phyloP scores from a whole-genome alignment of 768 basidiomycete species.

The Omphalotus guepiniiformis region DNA sequence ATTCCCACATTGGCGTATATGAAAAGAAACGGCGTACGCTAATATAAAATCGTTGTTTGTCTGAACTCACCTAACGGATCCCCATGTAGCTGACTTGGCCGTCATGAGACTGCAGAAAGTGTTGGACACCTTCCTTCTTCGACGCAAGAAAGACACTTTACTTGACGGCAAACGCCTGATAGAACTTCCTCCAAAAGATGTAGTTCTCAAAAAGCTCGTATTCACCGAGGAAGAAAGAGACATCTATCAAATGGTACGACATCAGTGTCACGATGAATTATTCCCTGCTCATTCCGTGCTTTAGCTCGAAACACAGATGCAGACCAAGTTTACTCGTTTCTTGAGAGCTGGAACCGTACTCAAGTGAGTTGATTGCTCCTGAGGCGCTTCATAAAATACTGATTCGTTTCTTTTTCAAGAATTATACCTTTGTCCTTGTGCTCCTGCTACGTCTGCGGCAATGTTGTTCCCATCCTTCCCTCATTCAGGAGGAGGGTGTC shows the following conservation, averaged over 20 bases:
- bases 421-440: constrained; percentile 53
- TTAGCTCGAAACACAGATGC: constrained; percentile 49
- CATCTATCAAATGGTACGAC: constrained; percentile 51
- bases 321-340: constrained; percentile 62
- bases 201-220: constrained; percentile 46
- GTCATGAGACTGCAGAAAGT: constrained; percentile 57
- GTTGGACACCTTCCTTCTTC: constrained; percentile 46
- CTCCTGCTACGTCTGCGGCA: constrained; percentile 56
- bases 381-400: not conserved
- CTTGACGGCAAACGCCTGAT: constrained; percentile 69
- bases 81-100: constrained; percentile 42
- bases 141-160: constrained; percentile 59
- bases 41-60: not conserved
- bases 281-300: not conserved
- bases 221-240: constrained; percentile 61
- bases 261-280: not conserved
- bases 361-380: constrained; percentile 36
- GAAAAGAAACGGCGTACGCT: constrained; percentile 53
- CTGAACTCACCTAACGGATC: constrained; percentile 7
- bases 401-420: constrained; percentile 25
- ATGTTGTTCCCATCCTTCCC: constrained; percentile 61
- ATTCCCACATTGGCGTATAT: constrained; percentile 27
- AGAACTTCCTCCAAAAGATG: constrained; percentile 53
- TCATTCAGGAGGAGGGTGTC: constrained; percentile 54
- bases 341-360: constrained; percentile 61